Evolutionary conservation across 2,329 filamentous ascomycete species (phyloP).

Genomic region (Sclerotinia sclerotiorum): DNA sequence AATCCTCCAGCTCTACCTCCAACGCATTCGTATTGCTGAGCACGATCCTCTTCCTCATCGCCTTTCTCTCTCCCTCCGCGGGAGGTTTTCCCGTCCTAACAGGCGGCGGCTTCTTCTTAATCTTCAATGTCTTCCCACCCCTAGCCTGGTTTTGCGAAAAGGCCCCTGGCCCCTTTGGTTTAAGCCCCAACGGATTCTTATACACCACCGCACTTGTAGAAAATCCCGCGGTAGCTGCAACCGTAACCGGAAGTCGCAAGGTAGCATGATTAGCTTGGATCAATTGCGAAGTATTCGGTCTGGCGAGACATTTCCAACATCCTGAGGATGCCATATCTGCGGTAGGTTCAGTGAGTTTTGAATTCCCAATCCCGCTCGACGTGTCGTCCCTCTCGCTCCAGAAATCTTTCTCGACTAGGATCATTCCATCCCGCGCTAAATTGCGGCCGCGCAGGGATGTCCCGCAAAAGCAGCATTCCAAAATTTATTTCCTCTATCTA

Average conservation of each 20-base stretch:
- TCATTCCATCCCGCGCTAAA: conserved; percentile 23
- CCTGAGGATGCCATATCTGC: conserved; percentile 54
- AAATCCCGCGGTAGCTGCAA: conserved; percentile 30
- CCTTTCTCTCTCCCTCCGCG: conserved; percentile 77
- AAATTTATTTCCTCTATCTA: conserved; percentile 25
- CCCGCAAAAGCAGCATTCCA: conserved; percentile 24
- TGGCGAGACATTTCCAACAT: conserved; percentile 59
- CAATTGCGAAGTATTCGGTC: conserved; percentile 47
- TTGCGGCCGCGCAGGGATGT: conserved; percentile 23
- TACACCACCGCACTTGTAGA: conserved; percentile 36
- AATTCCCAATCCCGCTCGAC: conserved; percentile 3
- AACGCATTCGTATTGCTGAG: conserved; percentile 94
- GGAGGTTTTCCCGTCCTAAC: conserved; percentile 52
- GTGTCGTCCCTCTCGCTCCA: conserved; percentile 17
- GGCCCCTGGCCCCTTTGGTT: conserved; percentile 16
- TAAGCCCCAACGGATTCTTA: conserved; percentile 17
- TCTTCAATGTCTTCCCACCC: conserved; percentile 32
- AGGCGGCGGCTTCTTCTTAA: conserved; percentile 51
- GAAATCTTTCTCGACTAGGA: conserved; percentile 22
- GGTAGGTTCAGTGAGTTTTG: not conserved
- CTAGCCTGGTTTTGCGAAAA: conserved; percentile 23
- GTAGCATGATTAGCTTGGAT: conserved; percentile 39
- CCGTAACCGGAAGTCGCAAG: conserved; percentile 40
- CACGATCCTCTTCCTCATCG: conserved; percentile 81
- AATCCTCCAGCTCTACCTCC: conserved; percentile 64